A percentile compares a stretch with the other conserved stretches of the same genome.
Conservation (phyloP, 257 asterid genomes). For the Scutellaria baicalensis region DNA sequence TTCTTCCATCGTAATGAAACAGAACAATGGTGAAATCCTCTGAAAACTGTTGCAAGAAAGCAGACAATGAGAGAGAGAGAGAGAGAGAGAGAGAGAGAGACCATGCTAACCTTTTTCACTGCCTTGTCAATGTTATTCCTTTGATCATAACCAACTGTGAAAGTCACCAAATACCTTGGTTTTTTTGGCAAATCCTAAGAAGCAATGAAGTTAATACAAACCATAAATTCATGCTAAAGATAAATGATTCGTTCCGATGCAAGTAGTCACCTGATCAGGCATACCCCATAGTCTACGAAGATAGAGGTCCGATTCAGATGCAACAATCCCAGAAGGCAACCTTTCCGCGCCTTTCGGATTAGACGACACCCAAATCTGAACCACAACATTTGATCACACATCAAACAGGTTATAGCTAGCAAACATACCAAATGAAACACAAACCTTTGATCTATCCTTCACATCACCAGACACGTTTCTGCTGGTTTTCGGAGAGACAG, state of each 20-base stretch:
- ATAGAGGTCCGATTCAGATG: constrained; percentile 58
- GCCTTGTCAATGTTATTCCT: constrained; percentile 53
- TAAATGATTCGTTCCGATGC: not conserved
- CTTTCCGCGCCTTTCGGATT: constrained; percentile 87
- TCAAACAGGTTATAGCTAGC: not conserved
- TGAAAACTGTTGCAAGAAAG: constrained; percentile 43
- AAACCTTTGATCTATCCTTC: constrained; percentile 50
- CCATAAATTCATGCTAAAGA: not conserved
- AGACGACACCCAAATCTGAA: constrained; percentile 51
- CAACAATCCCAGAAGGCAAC: constrained; percentile 59
- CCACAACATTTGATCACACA: not conserved
- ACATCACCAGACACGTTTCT: constrained; percentile 17
- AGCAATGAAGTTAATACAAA: not conserved
- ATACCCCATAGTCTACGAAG: constrained; percentile 69
- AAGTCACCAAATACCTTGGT: constrained; percentile 62
- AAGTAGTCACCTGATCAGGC: constrained; percentile 54
- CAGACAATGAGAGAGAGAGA: constrained; percentile 2
- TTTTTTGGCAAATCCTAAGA: constrained; percentile 43
- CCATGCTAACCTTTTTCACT: constrained; percentile 48
- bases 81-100: not conserved
- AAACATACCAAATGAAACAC: constrained; percentile 1
- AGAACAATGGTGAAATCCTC: constrained; percentile 50
- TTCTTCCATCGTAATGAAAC: constrained; percentile 67
- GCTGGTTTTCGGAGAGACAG: constrained; percentile 16
- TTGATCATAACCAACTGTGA: constrained; percentile 62